These are phyloP conservation scores for Pyrus betulifolia DNA, from an alignment of 306 rosid species.

Conservation along the genomic window DNA sequence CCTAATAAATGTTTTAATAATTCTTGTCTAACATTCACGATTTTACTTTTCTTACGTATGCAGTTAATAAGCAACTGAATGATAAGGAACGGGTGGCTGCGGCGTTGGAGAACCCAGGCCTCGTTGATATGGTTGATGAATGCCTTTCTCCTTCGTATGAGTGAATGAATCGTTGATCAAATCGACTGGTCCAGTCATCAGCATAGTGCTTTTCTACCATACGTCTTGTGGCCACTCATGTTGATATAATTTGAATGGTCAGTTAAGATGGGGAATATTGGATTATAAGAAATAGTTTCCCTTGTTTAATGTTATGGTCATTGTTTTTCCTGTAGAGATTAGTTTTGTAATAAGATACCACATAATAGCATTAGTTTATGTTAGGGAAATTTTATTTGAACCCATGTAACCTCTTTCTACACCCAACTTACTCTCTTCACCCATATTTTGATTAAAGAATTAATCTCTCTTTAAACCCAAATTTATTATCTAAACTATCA, in stretches of 20 bases:
- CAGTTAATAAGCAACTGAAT: slow-evolving; percentile 92
- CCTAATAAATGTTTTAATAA: neutral
- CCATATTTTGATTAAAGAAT: too few species aligned
- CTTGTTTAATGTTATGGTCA: neutral
- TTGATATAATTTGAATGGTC: neutral
- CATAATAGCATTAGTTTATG: neutral
- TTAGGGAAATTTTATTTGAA: too few species aligned
- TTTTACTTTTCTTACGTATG: neutral
- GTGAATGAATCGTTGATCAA: slow-evolving; percentile 10
- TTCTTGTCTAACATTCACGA: neutral
- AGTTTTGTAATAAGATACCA: neutral
- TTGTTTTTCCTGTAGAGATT: neutral
- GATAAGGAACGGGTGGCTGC: slow-evolving; percentile 95
- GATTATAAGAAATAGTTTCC: neutral
- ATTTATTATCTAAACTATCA: too few species aligned
- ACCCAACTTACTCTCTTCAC: too few species aligned
- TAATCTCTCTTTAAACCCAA: too few species aligned
- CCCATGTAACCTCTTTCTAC: too few species aligned
- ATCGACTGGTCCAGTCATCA: neutral
- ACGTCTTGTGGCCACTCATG: neutral
- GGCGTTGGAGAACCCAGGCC: slow-evolving; percentile 85
- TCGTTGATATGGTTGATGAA: slow-evolving; percentile 82
- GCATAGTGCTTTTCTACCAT: neutral
- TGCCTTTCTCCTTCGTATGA: slow-evolving; percentile 74
- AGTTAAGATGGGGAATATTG: neutral